Base-by-base conservation (phyloP, 2,329 filamentous ascomycete species). In the Epichloe glyceriae region DNA sequence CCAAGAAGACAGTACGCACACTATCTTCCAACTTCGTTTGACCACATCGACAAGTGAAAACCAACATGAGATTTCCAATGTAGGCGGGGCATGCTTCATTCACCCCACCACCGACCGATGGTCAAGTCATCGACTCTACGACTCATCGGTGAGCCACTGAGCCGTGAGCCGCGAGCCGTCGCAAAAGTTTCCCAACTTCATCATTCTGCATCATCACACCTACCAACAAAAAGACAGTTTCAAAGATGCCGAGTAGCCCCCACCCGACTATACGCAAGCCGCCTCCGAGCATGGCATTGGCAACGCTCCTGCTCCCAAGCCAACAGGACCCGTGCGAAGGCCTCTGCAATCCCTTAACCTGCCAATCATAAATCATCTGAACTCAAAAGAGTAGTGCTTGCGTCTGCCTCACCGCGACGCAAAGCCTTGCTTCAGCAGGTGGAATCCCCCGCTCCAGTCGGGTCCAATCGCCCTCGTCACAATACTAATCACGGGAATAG, bases 321-420 rank as follows among this genome's bases (percentile, higher is more conserved):
- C 56, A 39, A 52, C 47, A 52, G 61, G 53, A 46, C 68, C 70
- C n/a, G 58, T 68, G 47, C 70, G 68, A 49, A 72, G 72, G 50
- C 73, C 73, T 14, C 80, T 81, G 7, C 73, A 79, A 42, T 86
- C 86, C 1, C 79, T 97, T 54, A 78, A 88, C 54, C 76, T 97
- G 17, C 90, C 91, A 15, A 83, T 89, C 51, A 73, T 98, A 53
- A 79, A 79, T 60, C 74, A 83, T 61, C 79, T 98, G 56, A 82
- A 85, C 61, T 78, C 78, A 50, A 88, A 66, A 78, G 91, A 56
- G 82, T 95, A 5, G 86, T 98, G 58, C 83, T 98, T 30, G 93
- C 93, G 49, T 96, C 90, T 2, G 82, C 86, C 19, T 96, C 90
- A 1, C 93, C 93, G 0, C 78, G 93, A 43, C 79, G 93, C 50